A percentile compares a stretch with the other conserved stretches of the same genome.
Conservation (phyloP, 2,329 filamentous ascomycete genomes). For the Ploettnerulaceae sp. region DNA sequence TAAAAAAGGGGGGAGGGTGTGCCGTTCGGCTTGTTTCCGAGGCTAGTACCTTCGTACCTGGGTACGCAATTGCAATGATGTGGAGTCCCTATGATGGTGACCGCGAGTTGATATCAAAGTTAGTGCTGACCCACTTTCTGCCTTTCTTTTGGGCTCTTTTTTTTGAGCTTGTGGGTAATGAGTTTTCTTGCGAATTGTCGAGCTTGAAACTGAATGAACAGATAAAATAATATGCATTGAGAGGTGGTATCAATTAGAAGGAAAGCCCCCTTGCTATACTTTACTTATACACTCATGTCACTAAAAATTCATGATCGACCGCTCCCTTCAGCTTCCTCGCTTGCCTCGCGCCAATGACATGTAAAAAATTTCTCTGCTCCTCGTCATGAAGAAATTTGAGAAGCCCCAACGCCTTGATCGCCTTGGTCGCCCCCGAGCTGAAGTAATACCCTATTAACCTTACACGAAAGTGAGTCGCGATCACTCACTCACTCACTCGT, state of each 20-base stretch:
- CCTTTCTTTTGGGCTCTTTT: no score
- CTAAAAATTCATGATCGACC: background rate
- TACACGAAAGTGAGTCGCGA: background rate
- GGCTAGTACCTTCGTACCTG: no score
- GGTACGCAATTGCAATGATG: no score
- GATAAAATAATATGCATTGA: constrained; percentile 9
- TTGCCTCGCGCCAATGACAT: background rate
- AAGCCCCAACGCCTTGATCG: constrained; percentile 10
- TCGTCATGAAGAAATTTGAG: background rate
- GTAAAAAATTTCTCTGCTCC: background rate
- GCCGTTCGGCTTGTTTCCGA: no score
- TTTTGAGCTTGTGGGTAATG: no score
- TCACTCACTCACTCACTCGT: constrained; percentile 4
- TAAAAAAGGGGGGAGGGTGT: no score
- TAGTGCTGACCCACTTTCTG: no score
- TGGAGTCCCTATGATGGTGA: no score
- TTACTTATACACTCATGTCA: constrained; percentile 6
- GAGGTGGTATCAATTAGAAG: constrained; percentile 11
- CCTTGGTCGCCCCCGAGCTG: constrained; percentile 1
- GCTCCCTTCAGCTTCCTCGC: background rate
- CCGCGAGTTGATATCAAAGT: no score
- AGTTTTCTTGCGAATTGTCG: no score
- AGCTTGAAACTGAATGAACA: background rate
- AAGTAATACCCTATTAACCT: background rate
- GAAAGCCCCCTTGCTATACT: background rate